Percentiles rank a stretch among this genome's conserved stretches.
phyloP scores from a whole-genome alignment of 1,139 yeast genomes.

The Hyphopichia pseudoburtonii region DNA sequence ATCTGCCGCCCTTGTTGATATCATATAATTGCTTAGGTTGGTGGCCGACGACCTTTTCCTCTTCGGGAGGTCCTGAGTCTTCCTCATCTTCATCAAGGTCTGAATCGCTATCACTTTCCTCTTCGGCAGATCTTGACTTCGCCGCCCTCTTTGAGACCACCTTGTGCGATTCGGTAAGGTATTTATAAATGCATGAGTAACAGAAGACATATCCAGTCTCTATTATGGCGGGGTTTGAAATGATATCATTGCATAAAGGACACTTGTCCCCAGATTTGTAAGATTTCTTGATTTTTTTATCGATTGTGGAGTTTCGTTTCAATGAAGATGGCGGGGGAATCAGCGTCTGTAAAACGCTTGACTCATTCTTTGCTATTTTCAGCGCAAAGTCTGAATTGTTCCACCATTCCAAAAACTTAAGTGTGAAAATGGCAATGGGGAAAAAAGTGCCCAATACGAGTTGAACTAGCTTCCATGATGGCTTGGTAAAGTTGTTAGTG shows the following conservation, averaged over 20 bases:
- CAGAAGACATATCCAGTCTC: constrained; percentile 93
- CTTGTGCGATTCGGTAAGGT: constrained; percentile 51
- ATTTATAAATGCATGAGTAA: constrained; percentile 78
- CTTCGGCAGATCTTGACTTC: constrained; percentile 11
- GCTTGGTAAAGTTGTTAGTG: constrained; percentile 33
- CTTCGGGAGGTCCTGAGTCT: constrained; percentile 8
- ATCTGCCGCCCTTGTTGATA: constrained; percentile 61
- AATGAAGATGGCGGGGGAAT: constrained; percentile 55
- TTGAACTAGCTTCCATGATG: constrained; percentile 39
- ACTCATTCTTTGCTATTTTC: constrained; percentile 54
- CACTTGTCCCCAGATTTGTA: constrained; percentile 48
- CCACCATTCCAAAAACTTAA: constrained; percentile 97
- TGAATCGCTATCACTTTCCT: constrained; percentile 17
- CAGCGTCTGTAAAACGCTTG: constrained; percentile 48
- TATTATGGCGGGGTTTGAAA: constrained; percentile 79
- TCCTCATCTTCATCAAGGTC: constrained; percentile 17
- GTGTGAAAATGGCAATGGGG: constrained; percentile 80
- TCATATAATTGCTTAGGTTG: constrained; percentile 12
- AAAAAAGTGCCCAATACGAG: constrained; percentile 55
- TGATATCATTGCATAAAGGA: constrained; percentile 66
- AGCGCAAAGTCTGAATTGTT: constrained; percentile 73
- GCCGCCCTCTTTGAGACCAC: constrained; percentile 17
- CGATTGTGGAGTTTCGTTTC: constrained; percentile 10
- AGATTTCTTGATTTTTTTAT: constrained; percentile 13
- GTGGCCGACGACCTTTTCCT: constrained; percentile 8